phyloP scores from a whole-genome alignment of 148 eudicot species.

The Persicaria tinctoria region DNA sequence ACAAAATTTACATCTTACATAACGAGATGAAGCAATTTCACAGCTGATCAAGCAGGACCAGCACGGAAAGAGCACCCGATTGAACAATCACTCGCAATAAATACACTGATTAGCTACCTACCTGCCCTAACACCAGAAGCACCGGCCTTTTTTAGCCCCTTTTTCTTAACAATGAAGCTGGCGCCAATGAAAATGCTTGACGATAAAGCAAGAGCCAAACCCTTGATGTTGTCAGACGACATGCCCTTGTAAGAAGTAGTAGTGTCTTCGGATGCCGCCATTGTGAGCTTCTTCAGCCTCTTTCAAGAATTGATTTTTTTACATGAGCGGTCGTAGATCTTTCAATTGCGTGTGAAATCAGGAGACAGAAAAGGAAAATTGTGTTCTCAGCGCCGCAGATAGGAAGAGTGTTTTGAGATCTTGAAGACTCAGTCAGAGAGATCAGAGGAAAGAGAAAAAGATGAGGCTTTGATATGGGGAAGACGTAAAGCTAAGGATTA shows the following conservation, averaged over 20 bases:
- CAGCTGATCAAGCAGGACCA: not conserved
- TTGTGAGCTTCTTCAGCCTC: not conserved
- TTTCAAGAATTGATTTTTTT: not conserved
- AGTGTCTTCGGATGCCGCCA: constrained; percentile 2
- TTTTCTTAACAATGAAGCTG: constrained; percentile 12
- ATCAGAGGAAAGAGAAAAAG: not conserved
- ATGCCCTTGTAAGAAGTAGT: constrained; percentile 8
- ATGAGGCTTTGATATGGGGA: too few species aligned
- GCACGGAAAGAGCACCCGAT: not conserved
- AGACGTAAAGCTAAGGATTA: too few species aligned
- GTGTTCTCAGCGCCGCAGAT: too few species aligned
- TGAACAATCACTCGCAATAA: not conserved
- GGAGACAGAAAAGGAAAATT: not conserved
- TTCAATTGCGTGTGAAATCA: not conserved
- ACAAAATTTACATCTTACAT: not conserved
- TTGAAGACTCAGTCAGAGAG: not conserved
- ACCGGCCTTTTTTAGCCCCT: constrained; percentile 11
- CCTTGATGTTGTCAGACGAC: constrained; percentile 14
- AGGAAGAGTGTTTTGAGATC: not conserved
- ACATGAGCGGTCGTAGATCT: not conserved
- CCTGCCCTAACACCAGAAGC: constrained; percentile 17
- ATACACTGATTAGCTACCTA: not conserved
- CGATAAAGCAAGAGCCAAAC: constrained; percentile 13
- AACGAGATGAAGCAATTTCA: constrained; percentile 1
- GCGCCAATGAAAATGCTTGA: constrained; percentile 13